Percentiles rank a stretch among this genome's conserved stretches.
These are phyloP conservation scores for Entonaema liquescens DNA, from an alignment of 495 filamentous ascomycete species.

Conservation along the genomic window DNA sequence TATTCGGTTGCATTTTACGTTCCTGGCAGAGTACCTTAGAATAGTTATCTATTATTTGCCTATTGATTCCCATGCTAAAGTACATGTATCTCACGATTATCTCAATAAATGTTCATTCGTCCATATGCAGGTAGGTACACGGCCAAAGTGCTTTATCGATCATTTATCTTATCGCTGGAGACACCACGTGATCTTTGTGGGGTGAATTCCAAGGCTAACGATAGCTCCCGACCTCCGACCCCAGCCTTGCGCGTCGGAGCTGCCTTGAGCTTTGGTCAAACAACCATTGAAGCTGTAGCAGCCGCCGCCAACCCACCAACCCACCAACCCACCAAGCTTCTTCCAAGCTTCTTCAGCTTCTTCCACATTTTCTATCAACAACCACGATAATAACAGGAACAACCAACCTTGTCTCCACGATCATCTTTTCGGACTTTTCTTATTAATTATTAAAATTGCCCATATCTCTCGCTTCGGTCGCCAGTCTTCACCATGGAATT, in stretches of 20 bases:
- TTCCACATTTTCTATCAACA: slow-evolving; percentile 6
- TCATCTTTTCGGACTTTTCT: neutral
- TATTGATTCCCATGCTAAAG: neutral
- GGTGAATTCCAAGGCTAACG: slow-evolving; percentile 10
- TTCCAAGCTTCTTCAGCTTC: too few species aligned
- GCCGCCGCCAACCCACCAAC: slow-evolving; percentile 10
- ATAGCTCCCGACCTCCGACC: slow-evolving; percentile 17
- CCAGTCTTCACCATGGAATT: slow-evolving; percentile 58
- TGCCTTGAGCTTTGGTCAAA: slow-evolving; percentile 57
- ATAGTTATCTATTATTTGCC: neutral
- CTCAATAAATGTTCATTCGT: neutral
- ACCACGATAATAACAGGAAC: too few species aligned
- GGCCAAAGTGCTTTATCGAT: neutral
- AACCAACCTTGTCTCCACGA: neutral
- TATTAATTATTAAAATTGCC: neutral
- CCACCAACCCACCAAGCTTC: neutral
- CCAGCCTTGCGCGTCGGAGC: slow-evolving; percentile 54
- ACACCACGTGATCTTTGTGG: neutral
- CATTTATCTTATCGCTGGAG: neutral
- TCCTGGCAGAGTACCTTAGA: neutral
- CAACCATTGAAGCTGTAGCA: slow-evolving; percentile 24
- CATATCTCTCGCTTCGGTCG: neutral
- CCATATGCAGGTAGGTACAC: slow-evolving; percentile 19
- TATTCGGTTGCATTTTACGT: neutral
- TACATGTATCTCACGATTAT: neutral